Percentiles rank a stretch among this genome's conserved stretches.
Conservation (phyloP, 1,139 yeast genomes). For the Suhomyces bribrorum region DNA sequence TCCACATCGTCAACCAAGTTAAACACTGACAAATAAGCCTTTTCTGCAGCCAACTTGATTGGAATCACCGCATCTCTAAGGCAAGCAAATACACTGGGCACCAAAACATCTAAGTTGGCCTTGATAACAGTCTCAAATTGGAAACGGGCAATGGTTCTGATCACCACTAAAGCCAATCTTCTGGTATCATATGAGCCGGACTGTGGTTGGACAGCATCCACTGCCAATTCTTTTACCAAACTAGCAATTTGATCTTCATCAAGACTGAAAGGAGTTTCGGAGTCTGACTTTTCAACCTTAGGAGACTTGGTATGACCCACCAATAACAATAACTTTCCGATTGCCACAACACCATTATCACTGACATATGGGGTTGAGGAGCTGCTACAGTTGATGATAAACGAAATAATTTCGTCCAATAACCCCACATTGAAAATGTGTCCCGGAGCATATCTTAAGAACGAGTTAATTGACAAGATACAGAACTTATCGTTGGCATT, state of each 20-base stretch:
- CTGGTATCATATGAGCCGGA: constrained; percentile 77
- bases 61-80: constrained; percentile 88
- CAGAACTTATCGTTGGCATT: constrained; percentile 50
- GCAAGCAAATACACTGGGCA: constrained; percentile 76
- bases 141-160: constrained; percentile 71
- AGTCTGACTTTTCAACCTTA: constrained; percentile 15
- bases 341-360: constrained; percentile 80
- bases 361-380: constrained; percentile 57
- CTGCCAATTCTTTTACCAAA: constrained; percentile 53
- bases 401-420: constrained; percentile 47
- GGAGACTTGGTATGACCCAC: constrained; percentile 47
- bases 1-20: constrained; percentile 70
- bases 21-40: constrained; percentile 77
- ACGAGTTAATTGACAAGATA: constrained; percentile 73
- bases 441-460: constrained; percentile 71
- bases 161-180: constrained; percentile 72
- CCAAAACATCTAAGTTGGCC: constrained; percentile 58
- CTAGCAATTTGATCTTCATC: constrained; percentile 34
- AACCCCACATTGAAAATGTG: constrained; percentile 58
- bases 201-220: constrained; percentile 50
- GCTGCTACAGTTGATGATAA: constrained; percentile 48
- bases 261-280: constrained; percentile 32
- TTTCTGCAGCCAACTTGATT: constrained; percentile 91
- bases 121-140: constrained; percentile 50
- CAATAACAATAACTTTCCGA: constrained; percentile 74